Percentiles rank a stretch among this genome's conserved stretches.
phyloP scores from a whole-genome alignment of 108 stramenopile species.

The Conticribra guillardii region DNA sequence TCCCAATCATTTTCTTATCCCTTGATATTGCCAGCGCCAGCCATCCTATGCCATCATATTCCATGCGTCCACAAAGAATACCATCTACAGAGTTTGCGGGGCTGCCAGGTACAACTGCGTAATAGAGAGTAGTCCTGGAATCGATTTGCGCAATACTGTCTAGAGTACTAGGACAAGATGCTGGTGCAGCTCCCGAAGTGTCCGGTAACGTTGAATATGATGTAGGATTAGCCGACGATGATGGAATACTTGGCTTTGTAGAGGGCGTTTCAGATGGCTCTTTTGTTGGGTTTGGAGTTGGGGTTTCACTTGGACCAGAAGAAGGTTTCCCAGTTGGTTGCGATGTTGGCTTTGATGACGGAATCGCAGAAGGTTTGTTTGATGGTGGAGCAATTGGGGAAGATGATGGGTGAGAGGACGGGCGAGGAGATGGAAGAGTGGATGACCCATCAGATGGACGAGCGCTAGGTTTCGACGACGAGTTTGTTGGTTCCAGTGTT shows the following conservation, averaged over 20 bases:
- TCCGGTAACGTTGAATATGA: neutral
- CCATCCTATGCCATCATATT: slow-evolving; percentile 31
- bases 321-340: neutral
- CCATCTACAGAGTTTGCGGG: neutral
- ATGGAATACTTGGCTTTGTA: neutral
- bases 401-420: too few species aligned
- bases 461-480: too few species aligned
- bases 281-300: neutral
- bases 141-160: neutral
- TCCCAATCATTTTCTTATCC: slow-evolving; percentile 55
- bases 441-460: too few species aligned
- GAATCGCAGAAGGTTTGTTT: too few species aligned
- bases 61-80: neutral
- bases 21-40: slow-evolving; percentile 41
- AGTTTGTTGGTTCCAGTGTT: too few species aligned
- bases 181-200: too few species aligned
- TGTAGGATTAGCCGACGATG: neutral
- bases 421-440: too few species aligned
- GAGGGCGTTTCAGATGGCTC: too few species aligned
- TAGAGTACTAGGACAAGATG: neutral
- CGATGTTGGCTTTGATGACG: neutral
- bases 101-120: neutral
- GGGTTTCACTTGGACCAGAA: neutral
- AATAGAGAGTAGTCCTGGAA: neutral
- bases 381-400: too few species aligned